Conservation (phyloP, 306 rosid species). For the Senna tora region DNA sequence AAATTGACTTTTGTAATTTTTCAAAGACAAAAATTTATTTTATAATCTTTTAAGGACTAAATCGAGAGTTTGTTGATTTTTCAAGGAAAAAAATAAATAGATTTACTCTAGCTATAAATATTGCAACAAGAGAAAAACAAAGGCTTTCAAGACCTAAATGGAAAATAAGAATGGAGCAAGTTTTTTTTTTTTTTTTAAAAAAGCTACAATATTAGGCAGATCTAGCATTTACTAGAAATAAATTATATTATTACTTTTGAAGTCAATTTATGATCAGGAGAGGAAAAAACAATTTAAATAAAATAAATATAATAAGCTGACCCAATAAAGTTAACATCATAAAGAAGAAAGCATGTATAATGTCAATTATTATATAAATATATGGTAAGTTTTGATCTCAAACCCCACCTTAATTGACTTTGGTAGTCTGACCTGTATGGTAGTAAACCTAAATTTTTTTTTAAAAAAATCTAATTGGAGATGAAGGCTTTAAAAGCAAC, state of each 20-base stretch:
- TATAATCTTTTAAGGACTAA: too few relatives aligned
- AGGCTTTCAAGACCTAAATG: too few relatives aligned
- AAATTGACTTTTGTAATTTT: too few relatives aligned
- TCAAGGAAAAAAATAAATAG: too few relatives aligned
- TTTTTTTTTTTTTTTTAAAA: not conserved
- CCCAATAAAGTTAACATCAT: slow-evolving; percentile 33
- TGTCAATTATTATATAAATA: too few relatives aligned
- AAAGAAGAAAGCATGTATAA: not conserved
- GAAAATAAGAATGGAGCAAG: not conserved
- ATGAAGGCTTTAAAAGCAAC: not conserved
- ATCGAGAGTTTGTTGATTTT: too few relatives aligned
- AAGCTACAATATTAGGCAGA: not conserved
- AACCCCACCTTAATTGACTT: not conserved
- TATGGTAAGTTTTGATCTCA: not conserved
- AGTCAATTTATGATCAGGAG: not conserved
- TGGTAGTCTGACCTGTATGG: not conserved
- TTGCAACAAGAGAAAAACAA: too few relatives aligned
- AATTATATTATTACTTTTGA: not conserved
- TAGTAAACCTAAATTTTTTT: not conserved
- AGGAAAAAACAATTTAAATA: not conserved
- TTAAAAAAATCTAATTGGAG: not conserved
- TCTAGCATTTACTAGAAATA: not conserved
- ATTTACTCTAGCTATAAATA: too few relatives aligned
- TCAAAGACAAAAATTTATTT: too few relatives aligned
- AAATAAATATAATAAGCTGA: not conserved